phyloP scores from a whole-genome alignment of 257 asterid species.

The Pogostemon cablin region DNA sequence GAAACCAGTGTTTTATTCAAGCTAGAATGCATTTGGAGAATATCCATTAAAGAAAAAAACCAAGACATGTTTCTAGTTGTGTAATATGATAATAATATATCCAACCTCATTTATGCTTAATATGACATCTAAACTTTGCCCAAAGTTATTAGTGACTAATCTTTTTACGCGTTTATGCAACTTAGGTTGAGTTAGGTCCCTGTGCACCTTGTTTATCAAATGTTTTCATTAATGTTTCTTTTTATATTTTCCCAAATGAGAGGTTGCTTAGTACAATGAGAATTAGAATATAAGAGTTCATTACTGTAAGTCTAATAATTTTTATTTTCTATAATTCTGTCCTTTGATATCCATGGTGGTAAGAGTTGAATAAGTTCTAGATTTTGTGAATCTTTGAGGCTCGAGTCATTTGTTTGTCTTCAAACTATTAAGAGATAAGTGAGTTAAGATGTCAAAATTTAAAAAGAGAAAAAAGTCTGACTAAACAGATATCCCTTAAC shows the following conservation, averaged over 20 bases:
- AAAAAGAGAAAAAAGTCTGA: neutral
- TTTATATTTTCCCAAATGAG: neutral
- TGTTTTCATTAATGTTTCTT: neutral
- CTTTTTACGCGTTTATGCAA: neutral
- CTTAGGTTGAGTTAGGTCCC: neutral
- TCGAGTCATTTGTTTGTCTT: neutral
- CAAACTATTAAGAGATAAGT: neutral
- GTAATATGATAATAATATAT: neutral
- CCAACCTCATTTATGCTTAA: constrained; percentile 1
- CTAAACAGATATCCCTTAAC: constrained; percentile 7
- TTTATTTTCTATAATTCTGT: neutral
- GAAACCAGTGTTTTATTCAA: constrained; percentile 18
- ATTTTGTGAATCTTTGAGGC: neutral
- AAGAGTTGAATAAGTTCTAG: neutral
- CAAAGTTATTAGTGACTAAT: neutral
- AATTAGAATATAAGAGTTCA: neutral
- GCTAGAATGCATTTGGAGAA: constrained; percentile 22
- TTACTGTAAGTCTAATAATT: neutral
- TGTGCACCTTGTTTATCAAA: neutral
- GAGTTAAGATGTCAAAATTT: neutral
- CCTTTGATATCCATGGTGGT: too few species aligned
- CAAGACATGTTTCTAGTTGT: constrained; percentile 16
- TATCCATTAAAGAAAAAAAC: neutral
- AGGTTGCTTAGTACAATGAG: neutral
- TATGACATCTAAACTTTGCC: neutral